Percentiles rank a stretch among this genome's conserved stretches.
Conservation (phyloP, 495 filamentous ascomycete species). For the Platismatia glauca region DNA sequence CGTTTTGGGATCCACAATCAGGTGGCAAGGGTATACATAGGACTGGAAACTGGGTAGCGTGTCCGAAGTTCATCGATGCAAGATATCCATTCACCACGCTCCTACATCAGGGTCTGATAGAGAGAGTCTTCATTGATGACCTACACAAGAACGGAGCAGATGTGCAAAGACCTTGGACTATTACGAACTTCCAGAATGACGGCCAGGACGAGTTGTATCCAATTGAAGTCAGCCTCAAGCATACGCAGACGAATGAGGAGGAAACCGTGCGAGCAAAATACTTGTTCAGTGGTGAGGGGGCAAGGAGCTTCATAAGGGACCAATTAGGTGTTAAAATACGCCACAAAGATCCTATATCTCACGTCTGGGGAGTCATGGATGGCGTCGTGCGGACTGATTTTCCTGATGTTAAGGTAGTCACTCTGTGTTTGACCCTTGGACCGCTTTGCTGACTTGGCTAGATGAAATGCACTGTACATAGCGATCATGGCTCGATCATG, state of each 20-base stretch:
- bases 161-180: slow-evolving; percentile 56
- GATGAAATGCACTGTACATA: slow-evolving; percentile 81
- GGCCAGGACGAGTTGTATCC: slow-evolving; percentile 48
- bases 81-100: slow-evolving; percentile 58
- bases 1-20: slow-evolving; percentile 53
- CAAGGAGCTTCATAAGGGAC: slow-evolving; percentile 54
- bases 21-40: slow-evolving; percentile 46
- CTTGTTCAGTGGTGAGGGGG: slow-evolving; percentile 56
- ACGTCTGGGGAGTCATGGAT: slow-evolving; percentile 81
- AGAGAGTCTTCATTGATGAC: slow-evolving; percentile 55
- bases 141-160: slow-evolving; percentile 49
- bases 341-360: slow-evolving; percentile 55
- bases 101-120: slow-evolving; percentile 57
- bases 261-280: slow-evolving; percentile 59
- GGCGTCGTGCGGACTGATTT: slow-evolving; percentile 65
- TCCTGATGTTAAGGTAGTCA: slow-evolving; percentile 46
- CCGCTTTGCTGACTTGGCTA: slow-evolving; percentile 28
- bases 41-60: slow-evolving; percentile 55
- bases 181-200: slow-evolving; percentile 51
- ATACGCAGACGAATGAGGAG: slow-evolving; percentile 59
- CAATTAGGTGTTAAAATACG: slow-evolving; percentile 49
- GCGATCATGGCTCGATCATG: slow-evolving; percentile 52
- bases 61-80: slow-evolving; percentile 57
- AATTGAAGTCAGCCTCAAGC: slow-evolving; percentile 61
- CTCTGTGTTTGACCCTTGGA: background rate